These are phyloP conservation scores for Mangifera indica DNA, from an alignment of 345 rosid species.

Conservation along the genomic window DNA sequence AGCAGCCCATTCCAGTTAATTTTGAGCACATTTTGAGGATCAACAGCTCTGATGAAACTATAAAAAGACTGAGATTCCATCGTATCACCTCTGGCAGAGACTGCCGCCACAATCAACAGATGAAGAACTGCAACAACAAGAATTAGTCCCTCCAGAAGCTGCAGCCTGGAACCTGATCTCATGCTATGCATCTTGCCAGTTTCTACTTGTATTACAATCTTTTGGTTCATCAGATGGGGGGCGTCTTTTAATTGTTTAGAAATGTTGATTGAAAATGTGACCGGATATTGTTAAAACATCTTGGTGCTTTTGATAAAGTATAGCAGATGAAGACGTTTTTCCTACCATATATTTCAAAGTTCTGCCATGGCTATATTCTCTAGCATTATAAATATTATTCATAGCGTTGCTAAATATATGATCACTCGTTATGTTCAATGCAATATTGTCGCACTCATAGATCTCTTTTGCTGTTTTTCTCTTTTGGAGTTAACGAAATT, in stretches of 20 bases:
- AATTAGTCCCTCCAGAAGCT: slow-evolving; percentile 8
- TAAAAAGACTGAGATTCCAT: slow-evolving; percentile 33
- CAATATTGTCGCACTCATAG: not conserved
- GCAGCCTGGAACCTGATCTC: slow-evolving; percentile 2
- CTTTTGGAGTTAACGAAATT: too few species aligned
- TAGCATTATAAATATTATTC: not conserved
- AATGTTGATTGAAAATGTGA: not conserved
- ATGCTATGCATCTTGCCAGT: slow-evolving; percentile 24
- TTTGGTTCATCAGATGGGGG: slow-evolving; percentile 9
- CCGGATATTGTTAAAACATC: not conserved
- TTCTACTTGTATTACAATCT: not conserved
- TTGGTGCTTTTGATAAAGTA: not conserved
- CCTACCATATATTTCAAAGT: slow-evolving; percentile 33
- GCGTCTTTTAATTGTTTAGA: not conserved
- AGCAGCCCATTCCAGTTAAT: slow-evolving; percentile 13
- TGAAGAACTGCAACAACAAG: slow-evolving; percentile 14
- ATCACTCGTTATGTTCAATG: slow-evolving; percentile 20
- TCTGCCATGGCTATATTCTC: not conserved
- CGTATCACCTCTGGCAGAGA: slow-evolving; percentile 27
- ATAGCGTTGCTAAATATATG: not conserved
- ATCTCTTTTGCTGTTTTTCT: too few species aligned
- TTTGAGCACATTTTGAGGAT: slow-evolving; percentile 32
- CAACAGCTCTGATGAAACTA: slow-evolving; percentile 33
- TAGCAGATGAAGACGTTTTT: slow-evolving; percentile 23
- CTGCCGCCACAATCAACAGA: slow-evolving; percentile 15